A percentile compares a stretch with the other conserved stretches of the same genome.
Evolutionary conservation across 2,329 filamentous ascomycete species (phyloP).

Genomic region (Aureobasidium sp.): DNA sequence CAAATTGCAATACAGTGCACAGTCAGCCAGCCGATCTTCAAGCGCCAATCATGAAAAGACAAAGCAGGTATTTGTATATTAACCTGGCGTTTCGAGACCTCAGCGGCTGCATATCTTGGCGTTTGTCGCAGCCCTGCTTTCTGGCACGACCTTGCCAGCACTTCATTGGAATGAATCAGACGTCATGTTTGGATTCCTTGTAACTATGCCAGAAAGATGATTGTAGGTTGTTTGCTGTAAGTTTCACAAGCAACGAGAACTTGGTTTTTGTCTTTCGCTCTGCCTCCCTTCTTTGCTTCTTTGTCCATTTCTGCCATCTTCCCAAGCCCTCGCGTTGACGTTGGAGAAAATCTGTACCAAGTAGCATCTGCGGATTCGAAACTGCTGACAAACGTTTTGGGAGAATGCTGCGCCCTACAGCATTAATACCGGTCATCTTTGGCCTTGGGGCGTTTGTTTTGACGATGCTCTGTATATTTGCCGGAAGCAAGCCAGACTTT

Average conservation of each 20-base stretch:
- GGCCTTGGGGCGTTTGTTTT: constrained; percentile 49
- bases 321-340: not conserved
- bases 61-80: constrained; percentile 6
- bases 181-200: constrained; percentile 10
- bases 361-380: not conserved
- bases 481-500: constrained; percentile 47
- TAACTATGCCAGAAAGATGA: not conserved
- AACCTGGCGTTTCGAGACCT: constrained; percentile 6
- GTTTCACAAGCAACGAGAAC: not conserved
- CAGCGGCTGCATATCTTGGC: constrained; percentile 11
- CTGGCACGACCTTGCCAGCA: not conserved
- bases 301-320: not conserved
- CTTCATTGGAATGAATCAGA: constrained; percentile 9
- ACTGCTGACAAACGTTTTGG: not conserved
- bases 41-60: not conserved
- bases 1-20: not conserved
- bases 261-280: not conserved
- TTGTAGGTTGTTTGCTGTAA: not conserved
- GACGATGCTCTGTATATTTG: constrained; percentile 52
- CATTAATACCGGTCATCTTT: constrained; percentile 42
- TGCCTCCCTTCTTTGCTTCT: not conserved
- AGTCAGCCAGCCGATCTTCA: not conserved
- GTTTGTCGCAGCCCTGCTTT: constrained; percentile 6
- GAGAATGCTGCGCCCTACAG: constrained; percentile 41
- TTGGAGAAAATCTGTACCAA: not conserved